These are phyloP conservation scores for Austropuccinia psidii DNA, from an alignment of 1,284 basidiomycete genomes.

Conservation along the genomic window DNA sequence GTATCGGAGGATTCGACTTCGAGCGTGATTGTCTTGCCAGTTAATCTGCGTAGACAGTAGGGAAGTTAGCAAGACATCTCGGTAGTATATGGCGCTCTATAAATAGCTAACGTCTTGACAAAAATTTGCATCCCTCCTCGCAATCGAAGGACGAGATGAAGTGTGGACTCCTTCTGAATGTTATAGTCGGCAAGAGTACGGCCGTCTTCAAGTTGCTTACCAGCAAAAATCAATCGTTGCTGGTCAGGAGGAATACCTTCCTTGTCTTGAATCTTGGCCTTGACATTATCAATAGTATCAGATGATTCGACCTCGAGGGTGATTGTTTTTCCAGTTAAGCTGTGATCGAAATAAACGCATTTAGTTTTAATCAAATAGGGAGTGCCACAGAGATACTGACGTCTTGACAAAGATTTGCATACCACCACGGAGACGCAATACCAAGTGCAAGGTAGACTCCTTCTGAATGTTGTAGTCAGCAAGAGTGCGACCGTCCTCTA, in stretches of 20 bases:
- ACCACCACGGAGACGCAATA: slow-evolving; percentile 73
- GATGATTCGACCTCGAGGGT: slow-evolving; percentile 56
- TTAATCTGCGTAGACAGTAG: slow-evolving; percentile 43
- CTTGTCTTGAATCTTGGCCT: slow-evolving; percentile 56
- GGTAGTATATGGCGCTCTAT: neutral
- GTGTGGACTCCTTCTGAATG: slow-evolving; percentile 93
- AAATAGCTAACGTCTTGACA: slow-evolving; percentile 41
- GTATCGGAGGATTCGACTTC: slow-evolving; percentile 58
- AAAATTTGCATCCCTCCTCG: slow-evolving; percentile 57
- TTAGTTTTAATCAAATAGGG: neutral
- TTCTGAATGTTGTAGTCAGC: slow-evolving; percentile 91
- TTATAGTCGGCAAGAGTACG: slow-evolving; percentile 62
- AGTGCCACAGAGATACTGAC: slow-evolving; percentile 37
- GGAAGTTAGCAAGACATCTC: slow-evolving; percentile 39
- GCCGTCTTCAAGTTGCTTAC: slow-evolving; percentile 51
- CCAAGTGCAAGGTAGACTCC: slow-evolving; percentile 90
- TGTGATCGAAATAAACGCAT: slow-evolving; percentile 55
- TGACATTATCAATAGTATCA: slow-evolving; percentile 59
- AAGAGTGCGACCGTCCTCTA: slow-evolving; percentile 48
- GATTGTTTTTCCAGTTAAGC: slow-evolving; percentile 48
- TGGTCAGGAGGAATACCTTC: slow-evolving; percentile 62
- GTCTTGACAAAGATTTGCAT: slow-evolving; percentile 34
- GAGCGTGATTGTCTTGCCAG: slow-evolving; percentile 52
- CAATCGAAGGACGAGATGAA: slow-evolving; percentile 85
- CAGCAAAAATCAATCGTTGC: slow-evolving; percentile 51